These are phyloP conservation scores for Scedosporium boydii DNA, from an alignment of 2,329 filamentous ascomycete genomes.

Conservation along the genomic window DNA sequence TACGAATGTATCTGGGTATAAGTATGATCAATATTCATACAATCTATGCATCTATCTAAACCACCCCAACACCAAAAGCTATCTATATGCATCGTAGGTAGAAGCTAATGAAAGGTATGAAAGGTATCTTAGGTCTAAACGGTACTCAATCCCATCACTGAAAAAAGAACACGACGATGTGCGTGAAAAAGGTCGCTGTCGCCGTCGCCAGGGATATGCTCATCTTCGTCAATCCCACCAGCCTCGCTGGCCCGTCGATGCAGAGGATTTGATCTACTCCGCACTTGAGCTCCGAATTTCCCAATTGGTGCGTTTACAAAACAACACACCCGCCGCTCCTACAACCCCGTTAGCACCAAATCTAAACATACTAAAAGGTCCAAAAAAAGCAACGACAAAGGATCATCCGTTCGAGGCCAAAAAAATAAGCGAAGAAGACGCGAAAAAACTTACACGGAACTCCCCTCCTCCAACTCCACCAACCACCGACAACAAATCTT, in stretches of 20 bases:
- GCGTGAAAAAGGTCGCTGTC: too few relatives aligned
- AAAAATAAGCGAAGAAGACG: background rate
- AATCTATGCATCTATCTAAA: background rate
- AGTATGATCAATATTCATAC: too few relatives aligned
- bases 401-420: too few relatives aligned
- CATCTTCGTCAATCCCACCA: too few relatives aligned
- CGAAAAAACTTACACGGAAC: conserved; percentile 44
- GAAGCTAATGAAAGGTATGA: background rate
- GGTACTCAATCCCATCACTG: too few relatives aligned
- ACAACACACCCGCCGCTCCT: background rate
- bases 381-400: background rate
- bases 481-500: conserved; percentile 81
- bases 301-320: background rate
- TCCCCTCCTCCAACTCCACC: conserved; percentile 59
- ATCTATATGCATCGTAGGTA: background rate
- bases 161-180: too few relatives aligned
- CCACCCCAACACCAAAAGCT: background rate
- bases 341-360: background rate
- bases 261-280: too few relatives aligned
- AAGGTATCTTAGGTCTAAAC: background rate
- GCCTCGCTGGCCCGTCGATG: too few relatives aligned
- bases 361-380: background rate
- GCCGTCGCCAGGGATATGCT: too few relatives aligned
- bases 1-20: too few relatives aligned
- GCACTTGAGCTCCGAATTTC: background rate